Evolutionary conservation across 148 eudicot genomes (phyloP).

Genomic region (Vaccinium macrocarpon): DNA sequence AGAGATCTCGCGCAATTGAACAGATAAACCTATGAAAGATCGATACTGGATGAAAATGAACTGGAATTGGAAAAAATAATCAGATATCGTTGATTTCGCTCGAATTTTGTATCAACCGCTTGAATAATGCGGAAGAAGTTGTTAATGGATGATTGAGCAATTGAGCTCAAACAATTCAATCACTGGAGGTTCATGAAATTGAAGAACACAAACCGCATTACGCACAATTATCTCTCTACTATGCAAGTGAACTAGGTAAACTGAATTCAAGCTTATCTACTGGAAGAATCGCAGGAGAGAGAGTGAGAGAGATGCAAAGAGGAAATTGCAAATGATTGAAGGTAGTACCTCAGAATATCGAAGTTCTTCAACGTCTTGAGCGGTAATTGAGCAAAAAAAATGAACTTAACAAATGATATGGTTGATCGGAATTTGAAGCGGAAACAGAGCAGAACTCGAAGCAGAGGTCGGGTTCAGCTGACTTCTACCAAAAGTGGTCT

Average conservation of each 20-base stretch:
- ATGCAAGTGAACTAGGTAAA: not conserved
- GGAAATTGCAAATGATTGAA: not conserved
- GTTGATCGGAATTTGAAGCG: not conserved
- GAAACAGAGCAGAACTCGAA: conserved; percentile 6
- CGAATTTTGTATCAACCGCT: not conserved
- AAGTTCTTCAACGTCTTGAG: not conserved
- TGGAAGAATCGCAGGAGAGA: not conserved
- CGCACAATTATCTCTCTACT: not conserved
- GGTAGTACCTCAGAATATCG: not conserved
- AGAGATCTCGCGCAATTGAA: not conserved
- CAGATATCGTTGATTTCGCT: too few relatives aligned
- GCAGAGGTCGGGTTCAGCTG: not conserved
- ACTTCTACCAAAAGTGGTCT: too few relatives aligned
- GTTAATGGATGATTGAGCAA: not conserved
- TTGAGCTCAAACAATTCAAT: not conserved
- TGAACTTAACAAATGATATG: not conserved
- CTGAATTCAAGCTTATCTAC: not conserved
- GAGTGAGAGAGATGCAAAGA: not conserved
- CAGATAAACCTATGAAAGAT: not conserved
- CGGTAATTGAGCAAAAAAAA: not conserved
- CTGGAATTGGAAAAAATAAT: not conserved
- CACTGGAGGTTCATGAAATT: not conserved
- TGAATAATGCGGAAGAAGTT: not conserved
- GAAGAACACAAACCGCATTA: not conserved
- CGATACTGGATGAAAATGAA: not conserved